A percentile compares a stretch with the other conserved stretches of the same genome.
Conservation (phyloP, 768 basidiomycete species). For the Serendipita sp. region DNA sequence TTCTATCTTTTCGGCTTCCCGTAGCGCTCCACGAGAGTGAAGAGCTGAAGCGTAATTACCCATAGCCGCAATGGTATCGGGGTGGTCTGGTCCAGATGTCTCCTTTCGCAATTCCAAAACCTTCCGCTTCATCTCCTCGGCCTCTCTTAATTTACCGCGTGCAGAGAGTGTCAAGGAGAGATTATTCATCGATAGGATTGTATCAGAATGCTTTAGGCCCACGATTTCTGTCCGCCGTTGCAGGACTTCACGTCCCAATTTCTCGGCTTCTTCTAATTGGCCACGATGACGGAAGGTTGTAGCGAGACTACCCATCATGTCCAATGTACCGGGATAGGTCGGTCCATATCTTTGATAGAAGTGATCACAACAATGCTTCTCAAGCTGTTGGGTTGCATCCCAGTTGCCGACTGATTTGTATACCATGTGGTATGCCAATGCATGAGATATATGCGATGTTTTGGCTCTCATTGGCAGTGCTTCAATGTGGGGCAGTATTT, state of each 20-base stretch:
- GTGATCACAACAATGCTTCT: no score
- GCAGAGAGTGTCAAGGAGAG: not conserved
- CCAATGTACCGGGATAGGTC: not conserved
- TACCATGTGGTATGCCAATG: no score
- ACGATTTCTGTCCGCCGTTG: not conserved
- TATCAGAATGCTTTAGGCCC: not conserved
- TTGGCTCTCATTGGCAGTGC: no score
- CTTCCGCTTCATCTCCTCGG: not conserved
- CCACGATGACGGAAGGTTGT: not conserved
- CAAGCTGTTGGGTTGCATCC: no score
- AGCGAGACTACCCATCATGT: not conserved
- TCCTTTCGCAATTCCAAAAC: not conserved
- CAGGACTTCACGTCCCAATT: not conserved
- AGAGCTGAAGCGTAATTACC: not conserved
- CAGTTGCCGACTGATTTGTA: no score
- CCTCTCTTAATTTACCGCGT: not conserved
- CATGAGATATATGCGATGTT: no score
- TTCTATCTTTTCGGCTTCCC: not conserved
- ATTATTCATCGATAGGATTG: not conserved
- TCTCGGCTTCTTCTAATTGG: not conserved
- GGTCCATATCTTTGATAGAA: no score
- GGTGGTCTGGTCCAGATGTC: not conserved
- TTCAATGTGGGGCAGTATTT: no score
- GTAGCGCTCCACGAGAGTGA: not conserved
- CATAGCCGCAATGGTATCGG: not conserved